Base-by-base conservation (phyloP, 192 early-diverging fungal genomes). In the Coemansia erecta region DNA sequence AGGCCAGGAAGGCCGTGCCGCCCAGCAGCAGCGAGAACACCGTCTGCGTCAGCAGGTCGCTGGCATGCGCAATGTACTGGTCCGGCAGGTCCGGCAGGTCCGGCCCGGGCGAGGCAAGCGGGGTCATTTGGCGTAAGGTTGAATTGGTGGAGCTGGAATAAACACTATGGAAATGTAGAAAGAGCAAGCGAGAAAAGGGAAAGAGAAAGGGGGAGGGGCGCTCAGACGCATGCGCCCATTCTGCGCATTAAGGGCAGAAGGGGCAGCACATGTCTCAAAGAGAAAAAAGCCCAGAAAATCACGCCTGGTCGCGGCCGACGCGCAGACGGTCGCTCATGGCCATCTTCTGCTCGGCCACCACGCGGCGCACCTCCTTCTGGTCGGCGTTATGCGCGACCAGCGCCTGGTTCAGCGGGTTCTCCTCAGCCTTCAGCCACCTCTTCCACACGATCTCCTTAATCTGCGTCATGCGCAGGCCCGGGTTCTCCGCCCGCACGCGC, bases 391-490 rank as follows among this genome's bases (percentile, higher is more conserved):
- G 90, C 8, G 84, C 78, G 41, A 89, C 66, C 23, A 86, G 81
- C 12, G 80, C 75, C 71, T 91, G 87, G 79, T 94, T 94, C 72
- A 87, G 82, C 22, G 89, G 88, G 60, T 89, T 89, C 39, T 91
- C 90, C 1, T 87, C 87, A 8, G 86, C 83, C 80, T 90, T 91
- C 58, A 81, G 60, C 68, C 77, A 92, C 53, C 86, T 82, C 75
- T 94, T 94, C 82, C 85, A 94, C 40, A 88, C 55, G 49, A 93
- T 77, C 52, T 94, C 87, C 62, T 88, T 81, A 58, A 89, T 70
- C 68, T 96, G 92, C 48, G 72, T 85, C 65, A 86, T 72, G 35
- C 94, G 85, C 63, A 96, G 73, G 19, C 81, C 82, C 0, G 91
- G 92, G 67, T 93, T 82, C 63, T 96, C 94, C 44, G 68, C 66